Percentiles rank a stretch among this genome's conserved stretches.
Evolutionary conservation across 306 rosid species (phyloP).

Genomic region (Senna siamea): DNA sequence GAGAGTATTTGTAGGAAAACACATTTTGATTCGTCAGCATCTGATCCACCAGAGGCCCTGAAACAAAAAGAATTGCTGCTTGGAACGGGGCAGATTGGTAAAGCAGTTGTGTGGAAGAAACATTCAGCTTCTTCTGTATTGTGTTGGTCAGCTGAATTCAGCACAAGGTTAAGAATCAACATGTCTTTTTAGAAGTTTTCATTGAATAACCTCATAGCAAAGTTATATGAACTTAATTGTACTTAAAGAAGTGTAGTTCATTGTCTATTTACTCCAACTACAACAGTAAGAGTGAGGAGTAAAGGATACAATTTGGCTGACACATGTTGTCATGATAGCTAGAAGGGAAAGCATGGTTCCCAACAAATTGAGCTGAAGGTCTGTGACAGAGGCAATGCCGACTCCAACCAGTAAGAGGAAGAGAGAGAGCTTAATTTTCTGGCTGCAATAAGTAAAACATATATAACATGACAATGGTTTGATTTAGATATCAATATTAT

Average conservation of each 20-base stretch:
- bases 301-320: slow-evolving; percentile 94
- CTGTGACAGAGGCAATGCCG: slow-evolving; percentile 96
- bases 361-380: slow-evolving; percentile 89
- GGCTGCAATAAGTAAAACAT: slow-evolving; percentile 57
- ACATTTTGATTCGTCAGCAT: slow-evolving; percentile 81
- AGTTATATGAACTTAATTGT: too few species aligned
- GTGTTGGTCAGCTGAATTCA: slow-evolving; percentile 89
- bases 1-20: slow-evolving; percentile 79
- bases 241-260: too few species aligned
- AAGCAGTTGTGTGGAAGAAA: slow-evolving; percentile 90
- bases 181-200: background rate
- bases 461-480: background rate
- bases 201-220: too few species aligned
- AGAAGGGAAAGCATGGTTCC: slow-evolving; percentile 85
- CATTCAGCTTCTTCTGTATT: slow-evolving; percentile 92
- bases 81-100: slow-evolving; percentile 97
- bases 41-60: slow-evolving; percentile 91
- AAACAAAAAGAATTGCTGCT: slow-evolving; percentile 91
- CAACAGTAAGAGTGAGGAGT: slow-evolving; percentile 24
- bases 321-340: slow-evolving; percentile 90
- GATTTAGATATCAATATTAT: background rate
- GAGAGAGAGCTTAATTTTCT: slow-evolving; percentile 76
- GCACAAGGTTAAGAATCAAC: slow-evolving; percentile 53
- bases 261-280: background rate
- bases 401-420: slow-evolving; percentile 82